phyloP scores from a whole-genome alignment of 78 protist genomes.

The slime mould (Dictyostelium discoideum) region DNA sequence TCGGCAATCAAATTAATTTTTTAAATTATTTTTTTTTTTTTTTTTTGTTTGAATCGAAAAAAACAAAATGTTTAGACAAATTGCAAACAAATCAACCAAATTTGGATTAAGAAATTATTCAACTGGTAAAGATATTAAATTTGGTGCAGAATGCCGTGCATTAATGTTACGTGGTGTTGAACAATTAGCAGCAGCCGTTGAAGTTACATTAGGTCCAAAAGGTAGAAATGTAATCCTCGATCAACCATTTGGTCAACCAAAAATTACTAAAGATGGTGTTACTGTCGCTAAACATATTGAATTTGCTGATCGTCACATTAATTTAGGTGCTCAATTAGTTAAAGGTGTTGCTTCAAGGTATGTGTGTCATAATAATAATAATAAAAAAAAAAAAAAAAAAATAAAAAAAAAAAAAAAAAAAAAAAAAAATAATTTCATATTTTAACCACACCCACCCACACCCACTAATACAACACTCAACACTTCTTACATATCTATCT shows the following conservation, averaged over 20 bases:
- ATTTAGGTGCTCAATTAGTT: constrained; percentile 98
- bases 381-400: no score
- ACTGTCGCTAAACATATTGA: constrained; percentile 99
- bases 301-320: constrained; percentile 92
- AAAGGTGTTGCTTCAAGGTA: constrained; percentile 95
- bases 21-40: not conserved
- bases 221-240: constrained; percentile 99
- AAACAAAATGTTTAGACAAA: not conserved
- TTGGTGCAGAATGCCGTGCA: constrained; percentile 95
- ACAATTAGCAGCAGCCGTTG: constrained; percentile 98
- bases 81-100: not conserved
- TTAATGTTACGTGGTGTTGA: constrained; percentile 95
- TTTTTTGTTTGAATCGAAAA: not conserved
- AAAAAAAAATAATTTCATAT: no score
- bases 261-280: constrained; percentile 99
- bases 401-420: no score
- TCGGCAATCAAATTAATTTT: not conserved
- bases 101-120: constrained; percentile 38
- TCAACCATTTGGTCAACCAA: constrained; percentile 97
- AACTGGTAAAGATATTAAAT: constrained; percentile 94
- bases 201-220: constrained; percentile 99
- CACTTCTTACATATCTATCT: no score
- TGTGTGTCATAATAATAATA: not conserved
- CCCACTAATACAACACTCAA: no score
- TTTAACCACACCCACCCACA: no score